A percentile compares a stretch with the other conserved stretches of the same genome.
phyloP scores from a whole-genome alignment of 2,329 filamentous ascomycete species.

The Hirsutella rhossiliensis region DNA sequence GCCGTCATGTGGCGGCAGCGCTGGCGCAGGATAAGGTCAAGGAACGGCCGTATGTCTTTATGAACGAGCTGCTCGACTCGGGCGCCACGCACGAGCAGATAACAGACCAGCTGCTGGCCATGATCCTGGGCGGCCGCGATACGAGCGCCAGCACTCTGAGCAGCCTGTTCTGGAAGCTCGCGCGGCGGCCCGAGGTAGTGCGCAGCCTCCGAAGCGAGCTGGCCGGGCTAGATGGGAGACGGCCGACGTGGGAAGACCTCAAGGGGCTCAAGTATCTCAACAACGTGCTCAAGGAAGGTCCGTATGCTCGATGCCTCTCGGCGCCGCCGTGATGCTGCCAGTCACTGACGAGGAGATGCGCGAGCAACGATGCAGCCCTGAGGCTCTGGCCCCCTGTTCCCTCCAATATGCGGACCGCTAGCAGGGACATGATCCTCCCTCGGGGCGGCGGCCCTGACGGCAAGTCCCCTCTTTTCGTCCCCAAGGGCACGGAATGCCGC shows the following conservation, averaged over 20 bases:
- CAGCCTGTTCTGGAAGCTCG: constrained; percentile 34
- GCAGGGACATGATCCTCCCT: constrained; percentile 28
- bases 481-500: constrained; percentile 22
- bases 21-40: constrained; percentile 22
- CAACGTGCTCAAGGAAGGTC: constrained; percentile 39
- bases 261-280: constrained; percentile 47
- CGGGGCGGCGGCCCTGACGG: constrained; percentile 28
- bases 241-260: constrained; percentile 45
- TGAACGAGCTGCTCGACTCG: constrained; percentile 41
- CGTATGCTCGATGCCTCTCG: no score
- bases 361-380: constrained; percentile 17
- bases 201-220: constrained; percentile 32
- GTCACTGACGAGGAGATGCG: neutral
- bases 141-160: constrained; percentile 41
- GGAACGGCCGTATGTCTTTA: constrained; percentile 37
- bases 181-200: constrained; percentile 30
- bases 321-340: no score
- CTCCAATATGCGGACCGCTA: constrained; percentile 27
- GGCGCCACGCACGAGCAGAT: constrained; percentile 30
- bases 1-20: constrained; percentile 30
- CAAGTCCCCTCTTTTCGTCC: constrained; percentile 23
- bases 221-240: constrained; percentile 17
- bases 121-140: constrained; percentile 46
- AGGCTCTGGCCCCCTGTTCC: constrained; percentile 32
- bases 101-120: constrained; percentile 37